Evolutionary conservation across 164 flowering plant species (phyloP).

Genomic region (Santalum album): DNA sequence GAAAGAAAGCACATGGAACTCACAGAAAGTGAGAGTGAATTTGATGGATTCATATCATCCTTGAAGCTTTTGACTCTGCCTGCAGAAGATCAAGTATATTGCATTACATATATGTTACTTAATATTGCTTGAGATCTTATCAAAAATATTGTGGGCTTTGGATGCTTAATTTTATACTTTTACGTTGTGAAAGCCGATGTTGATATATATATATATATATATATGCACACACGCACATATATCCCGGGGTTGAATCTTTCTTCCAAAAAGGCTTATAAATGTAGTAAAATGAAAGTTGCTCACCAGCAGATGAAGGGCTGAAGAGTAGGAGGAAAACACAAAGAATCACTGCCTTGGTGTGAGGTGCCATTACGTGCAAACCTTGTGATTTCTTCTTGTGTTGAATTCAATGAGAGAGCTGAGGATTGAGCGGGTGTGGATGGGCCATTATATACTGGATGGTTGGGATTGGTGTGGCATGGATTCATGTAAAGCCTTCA

Average conservation of each 20-base stretch:
- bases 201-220: too few relatives aligned
- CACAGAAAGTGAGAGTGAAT: neutral
- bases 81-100: neutral
- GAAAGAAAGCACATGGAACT: neutral
- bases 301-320: neutral
- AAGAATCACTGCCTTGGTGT: neutral
- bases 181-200: too few relatives aligned
- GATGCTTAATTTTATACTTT: too few relatives aligned
- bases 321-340: neutral
- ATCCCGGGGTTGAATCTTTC: too few relatives aligned
- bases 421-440: neutral
- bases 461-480: neutral
- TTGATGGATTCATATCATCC: neutral
- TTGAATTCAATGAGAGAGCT: neutral
- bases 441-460: neutral
- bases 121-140: neutral
- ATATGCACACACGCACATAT: too few relatives aligned
- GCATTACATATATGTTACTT: neutral
- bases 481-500: neutral
- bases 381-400: neutral
- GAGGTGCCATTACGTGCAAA: neutral
- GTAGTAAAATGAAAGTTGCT: neutral
- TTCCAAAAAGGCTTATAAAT: too few relatives aligned
- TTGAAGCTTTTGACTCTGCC: neutral
- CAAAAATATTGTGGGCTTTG: neutral